Evolutionary conservation across 1,284 basidiomycete species (phyloP).

Genomic region (Malassezia pachydermatis): DNA sequence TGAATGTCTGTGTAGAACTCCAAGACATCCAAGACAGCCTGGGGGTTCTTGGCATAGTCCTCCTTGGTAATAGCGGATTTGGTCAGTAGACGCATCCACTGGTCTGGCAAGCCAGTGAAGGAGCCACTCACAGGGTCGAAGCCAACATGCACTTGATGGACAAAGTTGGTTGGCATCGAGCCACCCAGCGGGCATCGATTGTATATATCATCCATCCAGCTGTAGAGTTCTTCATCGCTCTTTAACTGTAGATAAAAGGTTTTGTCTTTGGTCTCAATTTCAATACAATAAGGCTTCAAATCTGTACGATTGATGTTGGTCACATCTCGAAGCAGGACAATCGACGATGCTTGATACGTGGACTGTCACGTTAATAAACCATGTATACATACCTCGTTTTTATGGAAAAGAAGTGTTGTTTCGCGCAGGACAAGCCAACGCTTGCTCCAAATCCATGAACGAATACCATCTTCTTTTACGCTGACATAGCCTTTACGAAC

Average conservation of each 20-base stretch:
- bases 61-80: constrained; percentile 94
- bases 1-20: constrained; percentile 98
- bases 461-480: constrained; percentile 47
- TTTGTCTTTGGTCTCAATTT: constrained; percentile 64
- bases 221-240: constrained; percentile 87
- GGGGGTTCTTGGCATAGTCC: constrained; percentile 91
- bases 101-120: constrained; percentile 90
- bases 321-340: constrained; percentile 67
- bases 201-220: constrained; percentile 94
- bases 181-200: constrained; percentile 80
- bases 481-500: constrained; percentile 45
- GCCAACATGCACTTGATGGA: constrained; percentile 94
- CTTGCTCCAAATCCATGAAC: constrained; percentile 83
- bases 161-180: constrained; percentile 87
- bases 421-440: constrained; percentile 82
- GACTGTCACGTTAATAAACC: constrained; percentile 51
- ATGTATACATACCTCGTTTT: constrained; percentile 65
- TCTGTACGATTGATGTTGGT: constrained; percentile 80
- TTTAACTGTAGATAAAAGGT: constrained; percentile 72
- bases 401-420: constrained; percentile 70
- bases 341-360: constrained; percentile 57
- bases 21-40: constrained; percentile 90
- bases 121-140: constrained; percentile 88
- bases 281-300: constrained; percentile 78
- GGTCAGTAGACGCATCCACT: constrained; percentile 89